Base-by-base conservation (phyloP, 208 protist species). In the Endotrypanum monterogeii region DNA sequence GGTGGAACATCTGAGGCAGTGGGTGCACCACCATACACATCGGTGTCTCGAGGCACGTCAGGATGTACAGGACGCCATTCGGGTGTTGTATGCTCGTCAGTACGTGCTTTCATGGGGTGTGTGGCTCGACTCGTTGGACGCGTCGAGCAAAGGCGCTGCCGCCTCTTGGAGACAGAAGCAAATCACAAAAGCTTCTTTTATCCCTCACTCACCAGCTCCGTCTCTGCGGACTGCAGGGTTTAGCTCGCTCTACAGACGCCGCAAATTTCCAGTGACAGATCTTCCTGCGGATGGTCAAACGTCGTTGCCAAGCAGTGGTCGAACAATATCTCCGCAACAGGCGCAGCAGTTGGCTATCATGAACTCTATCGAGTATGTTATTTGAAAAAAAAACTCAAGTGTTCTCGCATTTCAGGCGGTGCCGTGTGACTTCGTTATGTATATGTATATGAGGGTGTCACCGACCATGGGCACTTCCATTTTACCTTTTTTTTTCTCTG, bases 41-140 rank as follows among this genome's bases (percentile, higher is more conserved):
- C 78, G 89, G 41, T 96, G 92, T 74, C 80, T 61, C 14, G 66
- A 69, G 65, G 71, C 78, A n/a, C 77, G 65, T 5, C 56, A 81
- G 39, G 85, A 93, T 71, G 80, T 93, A 11, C 51, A 73, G 32
- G 68, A 74, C 32, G 88, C 88, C 5, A 73, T 87, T 55, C 58
- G 73, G 25, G 78, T 89, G 32, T 66, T 96, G 60, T 91, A 87
- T 66, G 76, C 74, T 44, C 88, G 83, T 44, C 90, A 91, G 71
- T 96, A 93, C 71, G 80, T 81, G 39, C 78, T 94, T 6, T 96
- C 92, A 12, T 91, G 85, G 78, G 82, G 84, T 56, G 80, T 67
- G 68, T 87, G 83, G 78, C 56, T 91, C 32, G 54, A 39, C 23
- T 60, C 67, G 44, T 52, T 88, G 55, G 65, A 67, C 18, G 52